Evolutionary conservation across 1,284 basidiomycete genomes (phyloP).

Genomic region (Paramarasmius palmivorus): DNA sequence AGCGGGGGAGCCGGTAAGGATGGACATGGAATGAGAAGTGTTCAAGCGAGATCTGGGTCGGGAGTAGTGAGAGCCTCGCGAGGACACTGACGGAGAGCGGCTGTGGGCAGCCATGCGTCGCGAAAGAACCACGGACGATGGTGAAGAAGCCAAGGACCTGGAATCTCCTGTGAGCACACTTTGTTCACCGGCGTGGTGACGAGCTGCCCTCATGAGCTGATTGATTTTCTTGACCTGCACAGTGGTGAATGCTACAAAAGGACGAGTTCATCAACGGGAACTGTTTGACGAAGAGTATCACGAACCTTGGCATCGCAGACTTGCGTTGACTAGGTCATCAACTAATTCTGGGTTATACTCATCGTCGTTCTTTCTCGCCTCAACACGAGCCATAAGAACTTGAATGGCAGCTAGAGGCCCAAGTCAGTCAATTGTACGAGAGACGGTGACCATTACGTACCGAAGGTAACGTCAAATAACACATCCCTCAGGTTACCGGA

Average conservation of each 20-base stretch:
- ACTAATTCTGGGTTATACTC: slow-evolving; percentile 41
- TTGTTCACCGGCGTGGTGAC: slow-evolving; percentile 14
- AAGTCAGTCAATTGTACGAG: slow-evolving; percentile 17
- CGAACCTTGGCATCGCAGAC: slow-evolving; percentile 58
- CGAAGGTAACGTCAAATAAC: slow-evolving; percentile 49
- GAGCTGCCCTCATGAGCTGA: slow-evolving; percentile 9
- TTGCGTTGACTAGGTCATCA: slow-evolving; percentile 52
- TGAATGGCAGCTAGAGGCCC: slow-evolving; percentile 35
- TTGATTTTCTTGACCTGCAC: slow-evolving; percentile 42
- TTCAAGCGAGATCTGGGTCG: background rate
- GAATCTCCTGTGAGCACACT: slow-evolving; percentile 7
- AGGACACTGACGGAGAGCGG: slow-evolving; percentile 2
- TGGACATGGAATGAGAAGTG: background rate
- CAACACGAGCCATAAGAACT: slow-evolving; percentile 36
- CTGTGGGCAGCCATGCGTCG: background rate
- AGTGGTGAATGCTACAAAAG: slow-evolving; percentile 54
- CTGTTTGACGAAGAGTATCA: no score
- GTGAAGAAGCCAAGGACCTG: slow-evolving; percentile 5
- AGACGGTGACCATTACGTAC: slow-evolving; percentile 21
- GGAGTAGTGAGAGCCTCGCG: background rate
- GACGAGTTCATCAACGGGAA: no score
- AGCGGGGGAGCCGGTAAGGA: background rate
- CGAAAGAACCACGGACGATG: background rate
- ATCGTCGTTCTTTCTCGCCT: slow-evolving; percentile 20
- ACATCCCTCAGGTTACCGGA: slow-evolving; percentile 56